Base-by-base conservation (phyloP, 306 rosid genomes). In the Psophocarpus tetragonolobus region DNA sequence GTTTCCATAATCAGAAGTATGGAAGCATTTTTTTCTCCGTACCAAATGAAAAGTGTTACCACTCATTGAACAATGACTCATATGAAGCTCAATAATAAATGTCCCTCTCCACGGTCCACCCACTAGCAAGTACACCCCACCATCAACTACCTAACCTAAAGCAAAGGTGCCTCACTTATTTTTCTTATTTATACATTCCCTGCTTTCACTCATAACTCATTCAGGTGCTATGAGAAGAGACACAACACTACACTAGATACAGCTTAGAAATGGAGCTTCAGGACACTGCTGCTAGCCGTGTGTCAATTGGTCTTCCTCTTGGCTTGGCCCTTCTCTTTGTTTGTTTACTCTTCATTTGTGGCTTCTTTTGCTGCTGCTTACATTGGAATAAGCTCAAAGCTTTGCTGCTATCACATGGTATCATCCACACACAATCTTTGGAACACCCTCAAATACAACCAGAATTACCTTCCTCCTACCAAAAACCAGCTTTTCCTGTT, bases 321-420 rank as follows among this genome's bases (percentile, higher is more conserved):
- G 91, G 93, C 11, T 58, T 88, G 71, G 87, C 76, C 51, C 88
- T 92, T 50, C 89, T 92, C 7, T 68, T 88, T 66, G 45, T 82
- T 12, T 32, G 84, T 80, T 33, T 92, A 2, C 5, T 88, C 42
- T 23, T 82, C 77, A 26, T 85, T 32, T 71, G 82, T 68, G 65
- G 75, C 75, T 77, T 92, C 82, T 86, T 90, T 56, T 87, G 87
- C 15, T 88, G 90, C 64, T 92, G 89, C 79, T 60, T 90, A 27
- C 87, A 88, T 72, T 92, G 93, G 91, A 85, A 81, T 0, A 86
- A 21, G 82, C 70, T 92, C 36, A 84, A 66, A 32, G 47, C 73
- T 27, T 45, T 90, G 54, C 36, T 87, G 53, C 68, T 8, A 11
- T 80, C 63, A 26, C 73, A 81, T 62, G 62, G 17, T 0, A 12